Evolutionary conservation across 208 protist species (phyloP).

Genomic region (Lotmaria passim): DNA sequence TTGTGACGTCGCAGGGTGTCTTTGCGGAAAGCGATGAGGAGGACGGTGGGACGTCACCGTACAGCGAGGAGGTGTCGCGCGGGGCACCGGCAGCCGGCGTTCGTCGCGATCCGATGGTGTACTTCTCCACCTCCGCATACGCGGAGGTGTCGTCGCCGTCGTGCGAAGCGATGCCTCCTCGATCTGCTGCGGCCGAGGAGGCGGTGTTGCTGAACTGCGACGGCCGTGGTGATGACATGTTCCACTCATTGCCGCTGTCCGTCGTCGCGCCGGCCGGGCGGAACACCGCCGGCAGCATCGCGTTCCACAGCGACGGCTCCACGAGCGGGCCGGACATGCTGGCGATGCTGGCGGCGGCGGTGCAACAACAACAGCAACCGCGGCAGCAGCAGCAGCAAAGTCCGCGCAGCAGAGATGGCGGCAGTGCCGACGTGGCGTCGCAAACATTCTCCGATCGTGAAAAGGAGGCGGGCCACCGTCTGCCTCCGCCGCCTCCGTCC

Average conservation of each 20-base stretch:
- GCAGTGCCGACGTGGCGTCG: slow-evolving; percentile 6
- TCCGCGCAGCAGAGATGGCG: slow-evolving; percentile 8
- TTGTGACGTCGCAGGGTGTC: slow-evolving; percentile 21
- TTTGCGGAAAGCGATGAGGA: slow-evolving; percentile 59
- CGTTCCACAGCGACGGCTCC: slow-evolving; percentile 14
- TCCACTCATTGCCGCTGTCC: not conserved
- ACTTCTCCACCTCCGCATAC: slow-evolving; percentile 20
- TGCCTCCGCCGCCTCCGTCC: slow-evolving; percentile 10
- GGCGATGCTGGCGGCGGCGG: slow-evolving; percentile 32
- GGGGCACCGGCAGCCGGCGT: slow-evolving; percentile 10
- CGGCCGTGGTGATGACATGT: not conserved
- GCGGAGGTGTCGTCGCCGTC: not conserved
- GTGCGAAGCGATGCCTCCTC: too few species aligned
- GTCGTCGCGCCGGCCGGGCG: not conserved
- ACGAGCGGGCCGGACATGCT: slow-evolving; percentile 23
- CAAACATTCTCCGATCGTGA: slow-evolving; percentile 18
- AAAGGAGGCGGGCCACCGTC: not conserved
- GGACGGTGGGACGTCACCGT: slow-evolving; percentile 16
- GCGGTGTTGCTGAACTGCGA: not conserved
- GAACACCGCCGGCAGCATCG: not conserved
- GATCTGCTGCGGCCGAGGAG: not conserved
- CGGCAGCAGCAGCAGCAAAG: slow-evolving; percentile 26
- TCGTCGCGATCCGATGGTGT: slow-evolving; percentile 27
- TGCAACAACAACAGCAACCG: too few species aligned
- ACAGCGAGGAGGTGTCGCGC: slow-evolving; percentile 7